Percentiles rank a stretch among this genome's conserved stretches.
Evolutionary conservation across 1,284 basidiomycete genomes (phyloP).

Genomic region (Termitomyces sp.): DNA sequence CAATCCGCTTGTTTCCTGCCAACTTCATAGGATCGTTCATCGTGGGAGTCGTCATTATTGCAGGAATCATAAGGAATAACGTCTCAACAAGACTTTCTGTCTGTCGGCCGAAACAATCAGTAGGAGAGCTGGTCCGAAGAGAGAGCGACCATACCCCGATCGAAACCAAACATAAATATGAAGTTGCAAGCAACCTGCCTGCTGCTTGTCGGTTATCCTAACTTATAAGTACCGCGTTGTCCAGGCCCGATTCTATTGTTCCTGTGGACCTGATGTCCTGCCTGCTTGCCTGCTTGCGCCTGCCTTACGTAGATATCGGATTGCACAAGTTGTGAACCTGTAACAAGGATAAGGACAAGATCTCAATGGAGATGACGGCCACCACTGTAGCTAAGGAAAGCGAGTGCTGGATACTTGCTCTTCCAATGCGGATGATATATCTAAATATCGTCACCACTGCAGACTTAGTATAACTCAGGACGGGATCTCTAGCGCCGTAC

Average conservation of each 20-base stretch:
- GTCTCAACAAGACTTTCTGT: constrained; percentile 4
- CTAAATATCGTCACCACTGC: constrained; percentile 1
- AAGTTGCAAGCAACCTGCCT: neutral
- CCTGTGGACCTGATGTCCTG: constrained; percentile 1
- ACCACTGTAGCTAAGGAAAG: neutral
- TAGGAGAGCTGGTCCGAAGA: neutral
- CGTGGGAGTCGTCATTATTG: constrained; percentile 1
- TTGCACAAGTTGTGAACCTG: neutral
- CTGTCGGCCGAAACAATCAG: constrained; percentile 1
- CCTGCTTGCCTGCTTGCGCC: neutral
- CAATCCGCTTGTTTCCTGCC: constrained; percentile 4
- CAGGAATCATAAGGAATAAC: neutral
- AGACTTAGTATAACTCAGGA: neutral
- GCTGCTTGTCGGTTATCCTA: neutral
- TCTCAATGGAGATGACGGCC: neutral
- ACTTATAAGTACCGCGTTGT: neutral
- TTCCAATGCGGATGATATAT: neutral
- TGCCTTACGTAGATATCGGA: neutral
- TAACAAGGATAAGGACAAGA: neutral
- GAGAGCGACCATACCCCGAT: neutral
- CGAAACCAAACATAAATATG: neutral
- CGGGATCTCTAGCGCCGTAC: neutral
- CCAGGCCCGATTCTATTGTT: neutral
- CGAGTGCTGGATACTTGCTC: neutral
- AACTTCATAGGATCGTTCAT: neutral